Conservation (phyloP, 129 eudicot genomes). For the Pulicaria dysenterica region DNA sequence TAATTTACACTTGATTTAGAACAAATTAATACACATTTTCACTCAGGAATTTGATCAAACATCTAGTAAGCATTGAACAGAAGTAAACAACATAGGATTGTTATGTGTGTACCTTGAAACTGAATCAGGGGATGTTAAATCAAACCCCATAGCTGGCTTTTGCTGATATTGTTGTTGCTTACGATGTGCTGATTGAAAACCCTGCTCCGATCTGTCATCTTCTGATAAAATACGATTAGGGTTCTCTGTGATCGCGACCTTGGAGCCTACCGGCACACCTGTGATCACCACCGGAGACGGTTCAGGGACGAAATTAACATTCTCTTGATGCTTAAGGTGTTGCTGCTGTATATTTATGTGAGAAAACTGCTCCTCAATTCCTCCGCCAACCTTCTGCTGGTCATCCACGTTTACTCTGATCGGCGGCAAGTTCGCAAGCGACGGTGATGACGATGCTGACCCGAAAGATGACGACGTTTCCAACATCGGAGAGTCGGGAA, state of each 20-base stretch:
- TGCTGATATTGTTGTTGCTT: constrained; percentile 46
- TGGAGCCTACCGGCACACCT: constrained; percentile 28
- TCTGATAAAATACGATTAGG: constrained; percentile 27
- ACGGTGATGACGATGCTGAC: constrained; percentile 62
- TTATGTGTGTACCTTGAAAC: constrained; percentile 58
- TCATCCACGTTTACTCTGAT: constrained; percentile 60
- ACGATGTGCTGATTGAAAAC: constrained; percentile 5
- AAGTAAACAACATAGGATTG: not conserved
- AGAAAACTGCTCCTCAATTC: constrained; percentile 69
- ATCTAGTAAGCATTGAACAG: constrained; percentile 1
- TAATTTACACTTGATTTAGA: constrained; percentile 24
- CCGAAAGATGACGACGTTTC: constrained; percentile 81
- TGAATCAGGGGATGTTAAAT: constrained; percentile 77
- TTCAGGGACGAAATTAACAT: constrained; percentile 43
- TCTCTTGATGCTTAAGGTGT: constrained; percentile 36
- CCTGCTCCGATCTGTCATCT: constrained; percentile 28
- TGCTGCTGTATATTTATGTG: constrained; percentile 40
- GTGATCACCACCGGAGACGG: constrained; percentile 35
- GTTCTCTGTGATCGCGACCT: constrained; percentile 36
- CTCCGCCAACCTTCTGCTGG: constrained; percentile 33
- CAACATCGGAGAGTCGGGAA: constrained; percentile 72
- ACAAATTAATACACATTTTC: constrained; percentile 19
- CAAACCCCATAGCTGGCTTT: constrained; percentile 34
- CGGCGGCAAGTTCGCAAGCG: constrained; percentile 68
- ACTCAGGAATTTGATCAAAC: constrained; percentile 26